Evolutionary conservation across 1,284 basidiomycete genomes (phyloP).

Genomic region (Heliocybe sulcata): DNA sequence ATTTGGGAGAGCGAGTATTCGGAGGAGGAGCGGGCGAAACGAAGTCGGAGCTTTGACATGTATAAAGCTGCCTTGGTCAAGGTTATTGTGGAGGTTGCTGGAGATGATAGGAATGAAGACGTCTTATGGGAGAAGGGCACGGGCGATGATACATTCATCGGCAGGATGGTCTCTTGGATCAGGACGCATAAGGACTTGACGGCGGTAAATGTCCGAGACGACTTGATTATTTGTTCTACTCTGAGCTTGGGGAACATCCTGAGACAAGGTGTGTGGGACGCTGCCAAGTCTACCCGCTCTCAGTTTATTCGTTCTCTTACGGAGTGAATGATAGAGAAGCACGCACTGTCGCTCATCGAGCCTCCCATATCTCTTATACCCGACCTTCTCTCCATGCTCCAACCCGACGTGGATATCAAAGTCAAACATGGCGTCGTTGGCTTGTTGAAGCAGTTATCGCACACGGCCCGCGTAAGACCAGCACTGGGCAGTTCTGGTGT

Average conservation of each 20-base stretch:
- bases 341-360: constrained; percentile 55
- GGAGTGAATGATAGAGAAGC: constrained; percentile 40
- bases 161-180: constrained; percentile 75
- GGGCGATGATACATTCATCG: constrained; percentile 52
- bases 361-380: constrained; percentile 38
- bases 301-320: constrained; percentile 2
- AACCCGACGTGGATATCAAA: constrained; percentile 55
- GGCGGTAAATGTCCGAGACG: constrained; percentile 44
- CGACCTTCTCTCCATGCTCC: constrained; percentile 30
- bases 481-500: constrained; percentile 59
- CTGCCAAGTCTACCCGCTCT: neutral
- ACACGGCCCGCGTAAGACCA: constrained; percentile 58
- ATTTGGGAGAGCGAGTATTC: constrained; percentile 41
- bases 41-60: constrained; percentile 67
- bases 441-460: constrained; percentile 79
- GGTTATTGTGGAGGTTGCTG: constrained; percentile 77
- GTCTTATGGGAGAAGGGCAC: constrained; percentile 66
- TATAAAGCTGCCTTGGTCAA: constrained; percentile 84
- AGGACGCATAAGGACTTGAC: constrained; percentile 34
- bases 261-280: constrained; percentile 51
- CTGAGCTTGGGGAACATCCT: constrained; percentile 80
- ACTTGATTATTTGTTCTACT: constrained; percentile 77
- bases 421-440: constrained; percentile 82
- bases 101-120: constrained; percentile 74
- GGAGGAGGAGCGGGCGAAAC: constrained; percentile 26